A percentile compares a stretch with the other conserved stretches of the same genome.
Evolutionary conservation across 257 asterid genomes (phyloP).

Genomic region (Sherardia arvensis): DNA sequence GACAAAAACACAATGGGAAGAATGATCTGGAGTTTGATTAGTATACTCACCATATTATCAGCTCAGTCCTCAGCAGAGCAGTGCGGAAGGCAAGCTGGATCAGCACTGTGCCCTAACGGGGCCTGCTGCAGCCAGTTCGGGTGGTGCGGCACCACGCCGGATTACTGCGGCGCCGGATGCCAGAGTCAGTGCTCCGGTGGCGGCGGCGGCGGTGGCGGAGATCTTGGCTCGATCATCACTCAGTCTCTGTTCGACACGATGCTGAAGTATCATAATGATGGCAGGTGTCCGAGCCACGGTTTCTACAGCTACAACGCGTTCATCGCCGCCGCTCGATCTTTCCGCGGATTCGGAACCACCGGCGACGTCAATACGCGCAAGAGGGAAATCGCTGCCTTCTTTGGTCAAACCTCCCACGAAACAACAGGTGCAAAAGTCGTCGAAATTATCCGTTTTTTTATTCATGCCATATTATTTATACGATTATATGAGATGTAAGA

Average conservation of each 20-base stretch:
- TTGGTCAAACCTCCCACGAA: constrained; percentile 26
- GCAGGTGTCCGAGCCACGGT: constrained; percentile 16
- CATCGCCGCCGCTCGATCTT: constrained; percentile 25
- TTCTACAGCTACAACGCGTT: constrained; percentile 28
- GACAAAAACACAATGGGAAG: background rate
- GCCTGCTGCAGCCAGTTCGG: constrained; percentile 27
- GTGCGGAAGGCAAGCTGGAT: constrained; percentile 31
- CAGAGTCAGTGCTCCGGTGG: constrained; percentile 22
- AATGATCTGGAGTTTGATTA: background rate
- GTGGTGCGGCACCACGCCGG: constrained; percentile 18
- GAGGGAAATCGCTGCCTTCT: constrained; percentile 26
- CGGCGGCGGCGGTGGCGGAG: background rate
- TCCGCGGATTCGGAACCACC: constrained; percentile 25
- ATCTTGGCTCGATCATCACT: constrained; percentile 2
- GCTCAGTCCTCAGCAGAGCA: constrained; percentile 11
- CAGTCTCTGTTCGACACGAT: constrained; percentile 15
- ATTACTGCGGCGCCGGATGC: constrained; percentile 15
- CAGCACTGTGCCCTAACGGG: constrained; percentile 22
- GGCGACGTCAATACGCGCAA: constrained; percentile 17
- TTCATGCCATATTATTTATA: too few species aligned
- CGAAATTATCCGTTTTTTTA: background rate
- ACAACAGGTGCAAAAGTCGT: background rate
- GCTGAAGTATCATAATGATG: constrained; percentile 16
- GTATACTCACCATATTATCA: background rate
- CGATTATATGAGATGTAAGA: too few species aligned